Conservation (phyloP, 106 monocot species). For the Chionographis japonica region DNA sequence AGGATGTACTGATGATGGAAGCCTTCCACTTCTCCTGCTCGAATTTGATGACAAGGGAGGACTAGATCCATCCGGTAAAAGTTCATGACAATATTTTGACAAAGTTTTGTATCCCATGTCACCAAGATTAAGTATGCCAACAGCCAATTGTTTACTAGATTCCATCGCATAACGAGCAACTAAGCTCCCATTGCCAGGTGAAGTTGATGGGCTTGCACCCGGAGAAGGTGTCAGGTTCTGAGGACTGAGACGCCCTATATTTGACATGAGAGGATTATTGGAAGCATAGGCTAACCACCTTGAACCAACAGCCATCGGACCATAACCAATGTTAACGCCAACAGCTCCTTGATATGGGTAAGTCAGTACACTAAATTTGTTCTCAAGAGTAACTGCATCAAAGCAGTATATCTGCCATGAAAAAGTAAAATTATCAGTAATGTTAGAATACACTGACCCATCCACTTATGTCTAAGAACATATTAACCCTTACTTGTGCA, state of each 20-base stretch:
- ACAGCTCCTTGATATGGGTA: slow-evolving; percentile 79
- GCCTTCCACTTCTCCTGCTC: slow-evolving; percentile 51
- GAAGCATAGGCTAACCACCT: slow-evolving; percentile 98
- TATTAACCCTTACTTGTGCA: slow-evolving; percentile 61
- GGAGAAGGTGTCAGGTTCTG: slow-evolving; percentile 88
- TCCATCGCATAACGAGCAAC: slow-evolving; percentile 99
- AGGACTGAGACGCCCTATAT: slow-evolving; percentile 81
- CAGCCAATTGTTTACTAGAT: slow-evolving; percentile 90
- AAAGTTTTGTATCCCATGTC: slow-evolving; percentile 92
- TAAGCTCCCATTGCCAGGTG: slow-evolving; percentile 78
- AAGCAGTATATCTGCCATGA: slow-evolving; percentile 87
- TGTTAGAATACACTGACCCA: background rate
- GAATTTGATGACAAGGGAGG: slow-evolving; percentile 60
- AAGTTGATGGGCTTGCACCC: slow-evolving; percentile 91
- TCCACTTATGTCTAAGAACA: background rate
- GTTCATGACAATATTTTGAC: slow-evolving; percentile 84
- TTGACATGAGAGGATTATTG: slow-evolving; percentile 77
- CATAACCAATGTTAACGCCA: slow-evolving; percentile 84
- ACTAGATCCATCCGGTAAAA: slow-evolving; percentile 80
- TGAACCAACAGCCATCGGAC: slow-evolving; percentile 88
- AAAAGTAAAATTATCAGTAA: slow-evolving; percentile 8
- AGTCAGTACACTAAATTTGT: slow-evolving; percentile 89
- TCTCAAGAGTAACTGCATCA: slow-evolving; percentile 91
- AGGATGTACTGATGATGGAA: slow-evolving; percentile 39
- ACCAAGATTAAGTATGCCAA: slow-evolving; percentile 85